Percentiles rank a stretch among this genome's conserved stretches.
These are phyloP conservation scores for Labyrinthula sp. DNA, from an alignment of 352 stramenopile genomes.

Conservation along the genomic window DNA sequence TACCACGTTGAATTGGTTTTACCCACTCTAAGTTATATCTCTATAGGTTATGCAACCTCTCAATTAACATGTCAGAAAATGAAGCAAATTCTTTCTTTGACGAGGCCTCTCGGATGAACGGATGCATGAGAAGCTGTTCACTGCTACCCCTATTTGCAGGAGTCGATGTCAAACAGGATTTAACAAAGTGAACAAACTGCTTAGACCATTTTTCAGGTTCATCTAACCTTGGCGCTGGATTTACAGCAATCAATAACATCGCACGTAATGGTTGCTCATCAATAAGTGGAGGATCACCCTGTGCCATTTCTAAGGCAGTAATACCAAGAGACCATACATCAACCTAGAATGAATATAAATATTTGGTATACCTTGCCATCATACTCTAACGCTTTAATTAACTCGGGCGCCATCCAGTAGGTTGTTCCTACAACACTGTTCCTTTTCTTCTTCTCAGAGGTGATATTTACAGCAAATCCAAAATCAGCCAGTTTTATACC, in stretches of 20 bases:
- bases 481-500: slow-evolving; percentile 55
- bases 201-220: slow-evolving; percentile 45
- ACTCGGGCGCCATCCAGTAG: slow-evolving; percentile 74
- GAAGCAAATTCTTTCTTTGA: slow-evolving; percentile 35
- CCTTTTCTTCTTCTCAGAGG: slow-evolving; percentile 39
- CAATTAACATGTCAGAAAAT: too few species aligned
- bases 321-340: slow-evolving; percentile 33
- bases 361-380: slow-evolving; percentile 45
- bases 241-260: slow-evolving; percentile 43
- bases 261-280: slow-evolving; percentile 59
- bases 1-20: too few species aligned
- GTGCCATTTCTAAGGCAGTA: slow-evolving; percentile 51
- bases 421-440: slow-evolving; percentile 69
- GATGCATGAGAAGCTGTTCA: slow-evolving; percentile 53
- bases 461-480: slow-evolving; percentile 35
- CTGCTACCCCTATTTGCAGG: slow-evolving; percentile 45
- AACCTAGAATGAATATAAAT: slow-evolving; percentile 31
- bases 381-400: slow-evolving; percentile 65
- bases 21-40: too few species aligned
- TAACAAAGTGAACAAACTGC: slow-evolving; percentile 52
- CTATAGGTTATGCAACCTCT: too few species aligned
- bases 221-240: slow-evolving; percentile 48
- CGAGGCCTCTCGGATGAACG: slow-evolving; percentile 45
- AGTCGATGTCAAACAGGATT: slow-evolving; percentile 42
- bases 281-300: slow-evolving; percentile 59